Conservation (phyloP, 805 yeast species). For the Lipomyces sp. region DNA sequence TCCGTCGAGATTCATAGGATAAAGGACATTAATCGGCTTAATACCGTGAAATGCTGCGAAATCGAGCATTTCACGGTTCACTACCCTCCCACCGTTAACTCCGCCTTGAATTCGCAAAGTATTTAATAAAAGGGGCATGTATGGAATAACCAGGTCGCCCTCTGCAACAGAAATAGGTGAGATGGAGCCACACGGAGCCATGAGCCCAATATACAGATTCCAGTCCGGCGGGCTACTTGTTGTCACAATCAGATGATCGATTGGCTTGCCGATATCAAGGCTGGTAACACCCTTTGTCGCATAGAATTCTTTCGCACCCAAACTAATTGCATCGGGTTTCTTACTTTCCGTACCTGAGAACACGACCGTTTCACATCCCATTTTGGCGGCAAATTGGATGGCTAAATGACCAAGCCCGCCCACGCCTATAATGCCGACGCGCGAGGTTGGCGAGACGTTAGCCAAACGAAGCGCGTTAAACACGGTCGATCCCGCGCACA, state of each 20-base stretch:
- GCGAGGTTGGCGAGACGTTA: constrained; percentile 38
- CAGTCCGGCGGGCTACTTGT: neutral
- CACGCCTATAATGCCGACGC: constrained; percentile 59
- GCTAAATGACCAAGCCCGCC: constrained; percentile 66
- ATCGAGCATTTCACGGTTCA: constrained; percentile 8
- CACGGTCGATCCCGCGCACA: constrained; percentile 71
- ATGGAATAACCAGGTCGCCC: neutral
- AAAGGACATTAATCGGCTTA: neutral
- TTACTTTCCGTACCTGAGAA: constrained; percentile 58
- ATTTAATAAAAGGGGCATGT: constrained; percentile 1
- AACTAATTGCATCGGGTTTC: constrained; percentile 53
- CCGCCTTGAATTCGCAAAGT: constrained; percentile 6
- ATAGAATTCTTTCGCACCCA: constrained; percentile 60
- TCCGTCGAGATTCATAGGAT: neutral
- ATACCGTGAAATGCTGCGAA: constrained; percentile 15
- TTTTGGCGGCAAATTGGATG: constrained; percentile 59
- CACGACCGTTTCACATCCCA: constrained; percentile 65
- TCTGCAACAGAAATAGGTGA: neutral
- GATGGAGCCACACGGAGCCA: constrained; percentile 1
- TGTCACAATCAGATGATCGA: constrained; percentile 5
- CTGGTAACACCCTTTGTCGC: constrained; percentile 54
- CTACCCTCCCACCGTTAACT: neutral
- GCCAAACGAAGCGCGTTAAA: constrained; percentile 59
- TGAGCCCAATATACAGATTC: neutral
- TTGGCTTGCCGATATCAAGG: neutral